Conservation (phyloP, 805 yeast species). For the Wickerhamiella azyma region DNA sequence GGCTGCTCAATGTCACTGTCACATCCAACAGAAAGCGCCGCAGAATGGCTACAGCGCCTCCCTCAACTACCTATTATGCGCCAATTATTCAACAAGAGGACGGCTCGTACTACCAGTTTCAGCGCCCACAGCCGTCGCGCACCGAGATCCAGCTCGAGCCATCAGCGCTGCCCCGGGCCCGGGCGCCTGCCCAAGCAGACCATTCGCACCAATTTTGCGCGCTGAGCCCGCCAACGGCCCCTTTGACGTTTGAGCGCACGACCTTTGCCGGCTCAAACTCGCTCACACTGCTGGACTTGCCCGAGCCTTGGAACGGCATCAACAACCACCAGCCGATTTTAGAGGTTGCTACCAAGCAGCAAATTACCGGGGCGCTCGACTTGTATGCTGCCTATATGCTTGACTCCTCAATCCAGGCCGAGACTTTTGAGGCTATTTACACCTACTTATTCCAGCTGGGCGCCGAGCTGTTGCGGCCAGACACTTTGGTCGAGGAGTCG, state of each 20-base stretch:
- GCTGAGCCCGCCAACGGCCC: neutral
- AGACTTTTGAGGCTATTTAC: slow-evolving; percentile 11
- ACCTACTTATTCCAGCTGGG: slow-evolving; percentile 13
- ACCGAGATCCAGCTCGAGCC: too few species aligned
- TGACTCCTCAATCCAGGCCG: slow-evolving; percentile 8
- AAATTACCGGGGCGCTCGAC: neutral
- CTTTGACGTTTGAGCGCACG: too few species aligned
- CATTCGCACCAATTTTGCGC: neutral
- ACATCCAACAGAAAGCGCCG: neutral
- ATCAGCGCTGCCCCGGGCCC: neutral
- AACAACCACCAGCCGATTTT: neutral
- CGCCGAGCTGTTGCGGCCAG: slow-evolving; percentile 9
- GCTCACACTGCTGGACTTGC: slow-evolving; percentile 3
- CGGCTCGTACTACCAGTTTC: neutral
- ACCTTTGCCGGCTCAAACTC: slow-evolving; percentile 14
- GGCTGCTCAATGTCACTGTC: neutral
- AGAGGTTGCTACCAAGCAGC: neutral
- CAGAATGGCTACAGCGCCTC: neutral
- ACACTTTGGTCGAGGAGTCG: slow-evolving; percentile 2
- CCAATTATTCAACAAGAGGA: neutral
- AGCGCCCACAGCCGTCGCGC: neutral
- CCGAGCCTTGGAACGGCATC: slow-evolving; percentile 10
- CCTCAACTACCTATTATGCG: neutral
- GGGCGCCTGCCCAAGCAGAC: neutral
- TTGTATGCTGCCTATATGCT: neutral